phyloP scores from a whole-genome alignment of 306 rosid species.

The Echinosophora koreensis region DNA sequence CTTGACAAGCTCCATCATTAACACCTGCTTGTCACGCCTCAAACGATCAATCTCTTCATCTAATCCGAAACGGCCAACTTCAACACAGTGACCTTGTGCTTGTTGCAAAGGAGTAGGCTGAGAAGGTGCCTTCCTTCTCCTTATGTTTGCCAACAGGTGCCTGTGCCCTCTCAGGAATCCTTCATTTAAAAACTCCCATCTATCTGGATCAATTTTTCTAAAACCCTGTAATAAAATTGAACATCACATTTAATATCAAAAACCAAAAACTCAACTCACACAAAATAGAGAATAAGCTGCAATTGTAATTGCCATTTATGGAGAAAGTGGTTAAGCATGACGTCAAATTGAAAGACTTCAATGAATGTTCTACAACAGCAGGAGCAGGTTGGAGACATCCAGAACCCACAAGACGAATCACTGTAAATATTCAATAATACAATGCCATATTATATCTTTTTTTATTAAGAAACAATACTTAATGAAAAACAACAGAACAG shows the following conservation, averaged over 20 bases:
- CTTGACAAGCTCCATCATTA: constrained; percentile 81
- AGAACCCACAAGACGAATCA: constrained; percentile 28
- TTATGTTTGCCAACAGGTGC: constrained; percentile 69
- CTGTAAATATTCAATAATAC: constrained; percentile 32
- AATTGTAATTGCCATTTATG: neutral
- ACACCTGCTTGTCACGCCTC: constrained; percentile 75
- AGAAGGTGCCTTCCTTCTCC: constrained; percentile 69
- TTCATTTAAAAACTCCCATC: constrained; percentile 92
- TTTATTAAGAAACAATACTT: neutral
- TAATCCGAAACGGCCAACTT: constrained; percentile 69
- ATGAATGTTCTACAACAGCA: neutral
- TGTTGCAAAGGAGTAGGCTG: constrained; percentile 62
- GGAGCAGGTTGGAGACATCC: constrained; percentile 16
- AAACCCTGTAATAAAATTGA: constrained; percentile 70
- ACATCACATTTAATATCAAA: constrained; percentile 13
- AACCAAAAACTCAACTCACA: neutral
- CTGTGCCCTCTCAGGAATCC: constrained; percentile 77
- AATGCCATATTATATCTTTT: neutral
- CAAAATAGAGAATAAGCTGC: neutral
- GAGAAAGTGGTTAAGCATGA: neutral
- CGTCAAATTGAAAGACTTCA: neutral
- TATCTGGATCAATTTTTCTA: constrained; percentile 86
- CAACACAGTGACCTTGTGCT: constrained; percentile 60
- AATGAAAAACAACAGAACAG: neutral
- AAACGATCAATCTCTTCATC: constrained; percentile 72